Evolutionary conservation across 2,329 filamentous ascomycete genomes (phyloP), one percentile per base, ranked within the genome.

Genomic region (Aureobasidium sp.): DNA sequence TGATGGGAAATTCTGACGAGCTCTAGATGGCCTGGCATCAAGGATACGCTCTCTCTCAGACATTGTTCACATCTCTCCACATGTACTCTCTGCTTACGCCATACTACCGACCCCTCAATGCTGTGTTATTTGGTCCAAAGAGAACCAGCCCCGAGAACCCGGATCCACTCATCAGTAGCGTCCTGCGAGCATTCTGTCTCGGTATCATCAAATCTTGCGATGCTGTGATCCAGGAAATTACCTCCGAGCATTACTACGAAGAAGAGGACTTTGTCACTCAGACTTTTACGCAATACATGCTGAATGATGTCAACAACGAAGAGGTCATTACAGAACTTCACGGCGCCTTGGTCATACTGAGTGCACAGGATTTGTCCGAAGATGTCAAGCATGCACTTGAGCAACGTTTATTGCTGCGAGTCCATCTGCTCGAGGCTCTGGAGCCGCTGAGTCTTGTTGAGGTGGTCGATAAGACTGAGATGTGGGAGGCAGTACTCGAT

Each of bases 231-330:
- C 80, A 86, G 54, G 84, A 86, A 49, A 87, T 97, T 64, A 86
- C 85, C 59, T 81, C 81, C n/a, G 90, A 96, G 72, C 88, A 95
- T 67, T 97, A 88, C 71, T 97, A 93, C 68, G 94, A 99, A 87
- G 94, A 99, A 75, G 94, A 99, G 74, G 94, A 99, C 70, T 97
- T 99, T 71, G 90, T 95, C 25, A 92, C 91, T 7, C 91, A 96
- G 72, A 89, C 92, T 0, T 97, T 94, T 71, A 88, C 91, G 67
- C 84, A 92, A 41, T 85, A 84, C 13, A 78, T 99, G 0, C 80
- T 97, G 7, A 84, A 85, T 30, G 76, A 81, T 14, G 80, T 93
- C 62, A 77, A 83, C 16, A 74, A 80, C 2, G 76, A 79, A 5
- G 78, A 81, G n/a, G 79, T 91, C 29, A 76, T 80, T 45, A 73